A percentile compares a stretch with the other conserved stretches of the same genome.
phyloP scores from a whole-genome alignment of 2,329 filamentous ascomycete genomes.

The Aureobasidium sp. region DNA sequence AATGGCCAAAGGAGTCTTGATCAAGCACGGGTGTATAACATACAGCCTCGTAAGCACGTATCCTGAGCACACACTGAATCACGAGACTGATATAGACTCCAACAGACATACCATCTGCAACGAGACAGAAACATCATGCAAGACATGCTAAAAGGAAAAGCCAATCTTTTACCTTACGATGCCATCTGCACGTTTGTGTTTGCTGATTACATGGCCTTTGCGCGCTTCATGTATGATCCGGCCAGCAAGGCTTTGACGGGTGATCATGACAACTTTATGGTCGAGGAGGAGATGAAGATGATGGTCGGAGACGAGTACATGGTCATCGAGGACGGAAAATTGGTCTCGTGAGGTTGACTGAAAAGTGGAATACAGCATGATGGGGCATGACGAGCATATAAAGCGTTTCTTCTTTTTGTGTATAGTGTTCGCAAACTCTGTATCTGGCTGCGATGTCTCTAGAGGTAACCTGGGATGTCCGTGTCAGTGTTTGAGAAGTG shows the following conservation, averaged over 20 bases:
- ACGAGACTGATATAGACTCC: neutral
- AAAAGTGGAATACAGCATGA: neutral
- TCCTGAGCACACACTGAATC: neutral
- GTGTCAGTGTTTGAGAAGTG: neutral
- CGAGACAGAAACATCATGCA: constrained; percentile 39
- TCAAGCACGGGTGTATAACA: constrained; percentile 38
- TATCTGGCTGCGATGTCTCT: neutral
- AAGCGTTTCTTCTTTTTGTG: constrained; percentile 8
- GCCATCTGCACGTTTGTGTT: constrained; percentile 45
- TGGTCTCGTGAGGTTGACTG: constrained; percentile 17
- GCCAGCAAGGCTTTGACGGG: constrained; percentile 35
- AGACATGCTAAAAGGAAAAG: constrained; percentile 41
- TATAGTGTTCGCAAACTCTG: neutral
- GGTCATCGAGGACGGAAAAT: constrained; percentile 32
- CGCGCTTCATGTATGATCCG: constrained; percentile 41
- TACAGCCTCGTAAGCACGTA: constrained; percentile 37
- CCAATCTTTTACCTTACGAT: constrained; percentile 38
- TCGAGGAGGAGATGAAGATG: constrained; percentile 35
- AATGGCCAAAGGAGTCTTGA: constrained; percentile 37
- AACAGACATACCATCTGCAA: constrained; percentile 39
- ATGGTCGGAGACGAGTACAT: constrained; percentile 42
- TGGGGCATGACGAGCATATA: constrained; percentile 7
- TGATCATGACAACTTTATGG: constrained; percentile 32
- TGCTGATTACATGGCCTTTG: constrained; percentile 39
- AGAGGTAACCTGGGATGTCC: constrained; percentile 12